Evolutionary conservation across 768 basidiomycete species (phyloP).

Genomic region (Boletus bicolor): DNA sequence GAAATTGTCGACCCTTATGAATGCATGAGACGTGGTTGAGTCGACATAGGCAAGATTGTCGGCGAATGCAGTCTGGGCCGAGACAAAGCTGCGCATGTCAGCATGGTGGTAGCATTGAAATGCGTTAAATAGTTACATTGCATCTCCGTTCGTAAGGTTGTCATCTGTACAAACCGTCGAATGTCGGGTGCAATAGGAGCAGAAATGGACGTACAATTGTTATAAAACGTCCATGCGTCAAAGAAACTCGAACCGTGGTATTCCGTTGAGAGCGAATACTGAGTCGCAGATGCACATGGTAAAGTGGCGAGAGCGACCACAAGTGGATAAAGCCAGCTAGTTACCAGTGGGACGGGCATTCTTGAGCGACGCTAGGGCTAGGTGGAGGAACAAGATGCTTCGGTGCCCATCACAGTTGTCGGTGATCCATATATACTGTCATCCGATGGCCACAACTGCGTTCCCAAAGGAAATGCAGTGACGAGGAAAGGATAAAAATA

Average conservation of each 20-base stretch:
- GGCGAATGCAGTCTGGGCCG: constrained; percentile 39
- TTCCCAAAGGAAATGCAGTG: background rate
- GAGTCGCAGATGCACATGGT: constrained; percentile 24
- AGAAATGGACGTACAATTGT: constrained; percentile 42
- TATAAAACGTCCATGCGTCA: constrained; percentile 64
- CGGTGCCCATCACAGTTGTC: background rate
- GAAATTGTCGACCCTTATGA: constrained; percentile 75
- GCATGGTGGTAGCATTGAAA: background rate
- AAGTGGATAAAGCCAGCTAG: constrained; percentile 6
- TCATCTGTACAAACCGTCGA: constrained; percentile 42
- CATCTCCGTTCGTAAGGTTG: constrained; percentile 68
- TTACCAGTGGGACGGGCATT: constrained; percentile 7
- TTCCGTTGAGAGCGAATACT: constrained; percentile 52
- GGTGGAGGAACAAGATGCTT: background rate
- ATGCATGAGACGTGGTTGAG: constrained; percentile 59
- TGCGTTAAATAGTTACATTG: constrained; percentile 35
- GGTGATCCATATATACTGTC: constrained; percentile 10
- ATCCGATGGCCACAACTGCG: background rate
- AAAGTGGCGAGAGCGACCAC: constrained; percentile 6
- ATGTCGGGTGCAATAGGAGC: background rate
- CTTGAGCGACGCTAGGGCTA: background rate
- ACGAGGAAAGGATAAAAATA: background rate
- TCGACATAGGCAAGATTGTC: constrained; percentile 62
- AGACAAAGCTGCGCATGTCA: constrained; percentile 43
- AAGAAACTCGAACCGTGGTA: constrained; percentile 65